phyloP scores from a whole-genome alignment of 495 filamentous ascomycete species.

The Tirmania nivea region DNA sequence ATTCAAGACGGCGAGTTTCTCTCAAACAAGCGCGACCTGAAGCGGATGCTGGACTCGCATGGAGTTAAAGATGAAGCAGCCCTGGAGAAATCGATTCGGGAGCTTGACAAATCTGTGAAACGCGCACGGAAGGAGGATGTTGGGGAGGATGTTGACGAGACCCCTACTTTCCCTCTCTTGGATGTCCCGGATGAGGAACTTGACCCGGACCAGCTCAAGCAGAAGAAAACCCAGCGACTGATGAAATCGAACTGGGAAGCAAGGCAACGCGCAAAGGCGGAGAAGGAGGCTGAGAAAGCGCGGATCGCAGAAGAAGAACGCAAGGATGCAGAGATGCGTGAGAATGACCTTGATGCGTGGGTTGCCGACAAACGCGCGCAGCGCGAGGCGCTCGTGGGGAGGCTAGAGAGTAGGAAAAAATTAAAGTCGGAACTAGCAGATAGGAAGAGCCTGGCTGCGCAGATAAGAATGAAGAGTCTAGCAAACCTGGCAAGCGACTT shows the following conservation, averaged over 20 bases:
- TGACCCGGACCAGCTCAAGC: conserved; percentile 70
- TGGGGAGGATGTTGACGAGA: conserved; percentile 52
- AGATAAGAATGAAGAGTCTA: conserved; percentile 96
- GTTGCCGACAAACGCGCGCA: conserved; percentile 54
- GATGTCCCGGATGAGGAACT: conserved; percentile 80
- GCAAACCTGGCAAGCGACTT: conserved; percentile 86
- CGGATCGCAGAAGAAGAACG: conserved; percentile 61
- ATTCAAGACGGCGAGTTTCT: conserved; percentile 29
- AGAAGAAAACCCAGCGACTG: conserved; percentile 76
- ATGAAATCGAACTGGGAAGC: conserved; percentile 90
- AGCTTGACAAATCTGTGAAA: conserved; percentile 71
- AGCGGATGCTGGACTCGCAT: conserved; percentile 63
- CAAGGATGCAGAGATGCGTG: conserved; percentile 59
- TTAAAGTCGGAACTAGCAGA: conserved; percentile 84
- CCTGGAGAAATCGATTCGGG: conserved; percentile 57
- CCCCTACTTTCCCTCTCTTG: conserved; percentile 48
- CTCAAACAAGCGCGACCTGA: conserved; percentile 59
- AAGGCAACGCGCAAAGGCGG: conserved; percentile 69
- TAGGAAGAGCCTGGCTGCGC: conserved; percentile 81
- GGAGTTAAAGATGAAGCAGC: conserved; percentile 77
- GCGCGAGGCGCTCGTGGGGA: conserved; percentile 48
- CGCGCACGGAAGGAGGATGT: conserved; percentile 81
- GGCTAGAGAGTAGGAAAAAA: conserved; percentile 79
- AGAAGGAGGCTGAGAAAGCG: conserved; percentile 80
- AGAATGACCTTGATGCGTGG: conserved; percentile 73